Base-by-base conservation (phyloP, 352 stramenopile genomes). In the Phytophthora citrophthora region DNA sequence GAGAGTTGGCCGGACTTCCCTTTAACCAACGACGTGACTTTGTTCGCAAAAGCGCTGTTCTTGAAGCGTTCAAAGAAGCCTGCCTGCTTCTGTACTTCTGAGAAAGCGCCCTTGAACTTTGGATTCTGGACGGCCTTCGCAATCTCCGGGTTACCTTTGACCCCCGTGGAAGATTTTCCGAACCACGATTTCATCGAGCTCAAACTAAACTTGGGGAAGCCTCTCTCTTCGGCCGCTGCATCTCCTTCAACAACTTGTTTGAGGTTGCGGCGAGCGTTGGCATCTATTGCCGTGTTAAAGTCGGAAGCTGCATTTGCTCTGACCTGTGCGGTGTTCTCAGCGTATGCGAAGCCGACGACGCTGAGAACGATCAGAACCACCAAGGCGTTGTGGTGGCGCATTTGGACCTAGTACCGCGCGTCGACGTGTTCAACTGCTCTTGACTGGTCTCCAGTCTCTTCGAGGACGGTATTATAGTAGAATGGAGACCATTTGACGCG, bases 221-320 rank as follows among this genome's bases (percentile, higher is more conserved):
- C 44, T 18, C 44, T 50, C 44, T 38, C 44, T 50, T 50, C 44
- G 24, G 44, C 7, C 44, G 31, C 44, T 15, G 46, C 12, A 27
- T 40, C 27, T 27, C 26, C 27, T 27, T 53, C 27, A 27, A 1
- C 18, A 23, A 20, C 41, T 4, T 32, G 18, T 16, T 45, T 48
- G 41, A 36, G 44, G 5, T 50, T 36, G 24, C 44, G 23, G 15
- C 20, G 20, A 11, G 20, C 15, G 41, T 13, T 48, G 9, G 18
- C 20, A 27, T 31, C 11, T 7, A 31, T n/a, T 5, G 31, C 16
- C 5, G 1, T 13, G n/a, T 50, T 20, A 13, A 50, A 20, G 13
- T 41, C 7, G 13, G 36, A 41, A 41, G n/a, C 7, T 20, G 11
- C 13, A 31, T 49, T 32, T 11, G 6, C 10, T 18, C 6, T 29